Conservation (phyloP, 1,284 basidiomycete species). For the Pseudozyma sp. region DNA sequence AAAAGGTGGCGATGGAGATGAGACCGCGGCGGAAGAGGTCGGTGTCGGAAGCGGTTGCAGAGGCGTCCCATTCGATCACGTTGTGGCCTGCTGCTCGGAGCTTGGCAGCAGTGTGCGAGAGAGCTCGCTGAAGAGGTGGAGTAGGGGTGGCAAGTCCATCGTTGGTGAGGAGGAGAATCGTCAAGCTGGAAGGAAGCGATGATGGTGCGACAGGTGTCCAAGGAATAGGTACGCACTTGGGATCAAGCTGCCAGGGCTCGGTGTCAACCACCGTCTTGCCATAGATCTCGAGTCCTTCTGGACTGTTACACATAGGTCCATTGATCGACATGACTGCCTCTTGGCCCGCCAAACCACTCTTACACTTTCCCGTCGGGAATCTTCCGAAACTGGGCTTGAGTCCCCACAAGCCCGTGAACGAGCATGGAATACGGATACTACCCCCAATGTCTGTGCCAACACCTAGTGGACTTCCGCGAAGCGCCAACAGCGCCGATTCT, state of each 20-base stretch:
- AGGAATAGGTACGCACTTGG: conserved; percentile 51
- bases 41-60: conserved; percentile 14
- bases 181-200: conserved; percentile 68
- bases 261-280: conserved; percentile 43
- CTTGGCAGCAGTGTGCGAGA: conserved; percentile 75
- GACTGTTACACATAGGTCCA: conserved; percentile 48
- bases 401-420: conserved; percentile 44
- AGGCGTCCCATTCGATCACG: conserved; percentile 71
- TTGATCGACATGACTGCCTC: conserved; percentile 49
- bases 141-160: conserved; percentile 77
- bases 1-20: conserved; percentile 30
- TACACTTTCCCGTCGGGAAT: conserved; percentile 43
- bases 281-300: conserved; percentile 47
- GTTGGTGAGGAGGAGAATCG: conserved; percentile 77
- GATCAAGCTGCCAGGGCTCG: conserved; percentile 50
- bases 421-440: conserved; percentile 49
- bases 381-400: conserved; percentile 51
- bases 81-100: conserved; percentile 78
- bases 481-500: conserved; percentile 49
- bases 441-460: conserved; percentile 58
- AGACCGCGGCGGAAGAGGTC: conserved; percentile 31
- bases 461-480: conserved; percentile 46
- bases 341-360: conserved; percentile 47
- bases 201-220: conserved; percentile 36
- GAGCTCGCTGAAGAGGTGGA: conserved; percentile 77